Evolutionary conservation across 495 filamentous ascomycete genomes (phyloP).

Genomic region (Podospora australis): DNA sequence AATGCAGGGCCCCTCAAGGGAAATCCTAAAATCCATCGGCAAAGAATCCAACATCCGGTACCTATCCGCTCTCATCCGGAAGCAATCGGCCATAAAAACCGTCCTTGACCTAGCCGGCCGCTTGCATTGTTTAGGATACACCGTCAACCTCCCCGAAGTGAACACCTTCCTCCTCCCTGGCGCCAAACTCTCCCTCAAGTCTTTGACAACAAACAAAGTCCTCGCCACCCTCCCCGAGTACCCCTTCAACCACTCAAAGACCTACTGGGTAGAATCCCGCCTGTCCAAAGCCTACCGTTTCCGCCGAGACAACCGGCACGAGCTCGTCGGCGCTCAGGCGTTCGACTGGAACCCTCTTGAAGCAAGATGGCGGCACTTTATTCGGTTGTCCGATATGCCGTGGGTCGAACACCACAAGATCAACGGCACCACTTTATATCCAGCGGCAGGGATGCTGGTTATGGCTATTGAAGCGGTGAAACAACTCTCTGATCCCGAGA

Average conservation of each 20-base stretch:
- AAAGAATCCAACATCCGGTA: conserved; percentile 9
- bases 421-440: conserved; percentile 35
- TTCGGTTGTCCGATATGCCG: conserved; percentile 30
- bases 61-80: conserved; percentile 10
- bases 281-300: conserved; percentile 31
- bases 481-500: conserved; percentile 15
- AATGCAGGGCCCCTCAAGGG: conserved; percentile 26
- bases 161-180: not conserved
- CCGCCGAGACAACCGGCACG: conserved; percentile 34
- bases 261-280: conserved; percentile 40
- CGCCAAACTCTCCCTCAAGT: not conserved
- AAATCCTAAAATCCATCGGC: conserved; percentile 13
- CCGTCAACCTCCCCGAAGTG: conserved; percentile 29
- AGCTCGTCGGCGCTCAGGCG: conserved; percentile 36
- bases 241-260: conserved; percentile 29
- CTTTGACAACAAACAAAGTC: not conserved
- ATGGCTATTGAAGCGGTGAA: conserved; percentile 45
- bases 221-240: conserved; percentile 27
- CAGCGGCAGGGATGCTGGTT: conserved; percentile 36
- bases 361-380: conserved; percentile 42
- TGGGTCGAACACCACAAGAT: conserved; percentile 41
- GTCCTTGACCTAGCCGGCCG: conserved; percentile 22
- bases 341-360: conserved; percentile 30
- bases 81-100: conserved; percentile 14
- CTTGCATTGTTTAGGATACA: conserved; percentile 25